These are phyloP conservation scores for Lachnellula hyalina DNA, from an alignment of 2,329 filamentous ascomycete species.

Conservation along the genomic window DNA sequence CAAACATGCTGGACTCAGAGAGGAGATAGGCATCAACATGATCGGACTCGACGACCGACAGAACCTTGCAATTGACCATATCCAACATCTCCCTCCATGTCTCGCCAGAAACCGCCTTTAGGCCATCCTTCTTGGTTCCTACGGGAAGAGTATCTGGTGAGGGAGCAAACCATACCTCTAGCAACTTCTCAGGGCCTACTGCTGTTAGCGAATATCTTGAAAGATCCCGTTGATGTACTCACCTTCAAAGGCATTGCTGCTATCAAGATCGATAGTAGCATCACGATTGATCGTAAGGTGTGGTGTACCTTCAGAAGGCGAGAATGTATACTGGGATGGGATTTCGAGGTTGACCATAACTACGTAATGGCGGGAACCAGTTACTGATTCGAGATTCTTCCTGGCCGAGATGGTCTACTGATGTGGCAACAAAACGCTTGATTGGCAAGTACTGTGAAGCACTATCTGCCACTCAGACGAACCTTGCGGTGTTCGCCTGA, in stretches of 20 bases:
- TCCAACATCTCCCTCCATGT: constrained; percentile 97
- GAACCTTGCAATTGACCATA: constrained; percentile 95
- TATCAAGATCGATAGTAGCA: constrained; percentile 88
- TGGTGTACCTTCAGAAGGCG: constrained; percentile 76
- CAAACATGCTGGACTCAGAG: constrained; percentile 99
- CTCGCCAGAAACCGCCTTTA: constrained; percentile 80
- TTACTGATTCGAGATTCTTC: constrained; percentile 1
- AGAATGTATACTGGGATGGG: constrained; percentile 75
- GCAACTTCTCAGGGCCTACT: constrained; percentile 84
- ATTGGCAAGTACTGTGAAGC: constrained; percentile 65
- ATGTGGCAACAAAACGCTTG: constrained; percentile 11
- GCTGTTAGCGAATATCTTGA: constrained; percentile 23
- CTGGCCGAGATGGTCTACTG: constrained; percentile 12
- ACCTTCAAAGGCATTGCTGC: constrained; percentile 94
- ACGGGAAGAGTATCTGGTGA: constrained; percentile 68
- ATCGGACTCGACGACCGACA: constrained; percentile 89
- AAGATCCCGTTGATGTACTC: constrained; percentile 20
- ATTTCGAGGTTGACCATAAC: constrained; percentile 84
- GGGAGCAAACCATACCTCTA: constrained; percentile 97
- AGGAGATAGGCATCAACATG: constrained; percentile 94
- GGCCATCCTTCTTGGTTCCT: constrained; percentile 64
- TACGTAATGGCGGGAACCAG: constrained; percentile 29
- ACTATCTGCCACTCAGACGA: constrained; percentile 98
- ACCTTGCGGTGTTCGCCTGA: constrained; percentile 89
- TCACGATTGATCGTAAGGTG: constrained; percentile 96